Evolutionary conservation across 75 land plant species (phyloP).

Genomic region (Pinus taeda): DNA sequence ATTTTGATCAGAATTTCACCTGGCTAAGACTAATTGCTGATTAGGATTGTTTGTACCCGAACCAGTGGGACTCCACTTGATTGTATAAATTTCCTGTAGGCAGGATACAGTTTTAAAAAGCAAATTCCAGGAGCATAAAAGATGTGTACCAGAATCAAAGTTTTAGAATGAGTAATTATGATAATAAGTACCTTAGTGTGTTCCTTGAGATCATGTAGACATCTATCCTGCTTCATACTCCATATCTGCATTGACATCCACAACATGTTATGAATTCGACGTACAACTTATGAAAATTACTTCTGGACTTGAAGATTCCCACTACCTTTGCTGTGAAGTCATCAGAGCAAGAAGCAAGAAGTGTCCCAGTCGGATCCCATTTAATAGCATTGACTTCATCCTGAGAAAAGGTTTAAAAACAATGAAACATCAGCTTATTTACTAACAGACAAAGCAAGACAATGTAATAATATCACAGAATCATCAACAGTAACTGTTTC

Average conservation of each 20-base stretch:
- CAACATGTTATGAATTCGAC: no score
- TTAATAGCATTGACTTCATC: constrained; percentile 97
- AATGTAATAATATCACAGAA: no score
- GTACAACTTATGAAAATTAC: no score
- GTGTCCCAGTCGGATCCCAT: constrained; percentile 92
- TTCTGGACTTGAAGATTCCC: not conserved
- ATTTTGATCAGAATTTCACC: constrained; percentile 30
- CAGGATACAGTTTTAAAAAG: not conserved
- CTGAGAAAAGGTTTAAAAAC: constrained; percentile 22
- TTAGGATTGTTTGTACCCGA: constrained; percentile 80
- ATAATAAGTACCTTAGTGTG: constrained; percentile 60
- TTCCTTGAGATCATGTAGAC: constrained; percentile 77
- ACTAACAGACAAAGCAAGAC: no score
- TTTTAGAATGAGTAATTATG: no score
- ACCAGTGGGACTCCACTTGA: constrained; percentile 98
- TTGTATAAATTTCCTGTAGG: constrained; percentile 88
- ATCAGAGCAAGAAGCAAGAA: constrained; percentile 97
- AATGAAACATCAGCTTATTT: no score
- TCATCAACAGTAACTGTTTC: not conserved
- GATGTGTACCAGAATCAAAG: no score
- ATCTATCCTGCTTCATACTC: constrained; percentile 90
- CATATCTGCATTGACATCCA: constrained; percentile 64
- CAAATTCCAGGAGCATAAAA: not conserved
- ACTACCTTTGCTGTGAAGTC: constrained; percentile 94
- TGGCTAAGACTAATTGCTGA: constrained; percentile 74